Base-by-base conservation (phyloP, 2,329 filamentous ascomycete genomes). In the Aspergillus felis region DNA sequence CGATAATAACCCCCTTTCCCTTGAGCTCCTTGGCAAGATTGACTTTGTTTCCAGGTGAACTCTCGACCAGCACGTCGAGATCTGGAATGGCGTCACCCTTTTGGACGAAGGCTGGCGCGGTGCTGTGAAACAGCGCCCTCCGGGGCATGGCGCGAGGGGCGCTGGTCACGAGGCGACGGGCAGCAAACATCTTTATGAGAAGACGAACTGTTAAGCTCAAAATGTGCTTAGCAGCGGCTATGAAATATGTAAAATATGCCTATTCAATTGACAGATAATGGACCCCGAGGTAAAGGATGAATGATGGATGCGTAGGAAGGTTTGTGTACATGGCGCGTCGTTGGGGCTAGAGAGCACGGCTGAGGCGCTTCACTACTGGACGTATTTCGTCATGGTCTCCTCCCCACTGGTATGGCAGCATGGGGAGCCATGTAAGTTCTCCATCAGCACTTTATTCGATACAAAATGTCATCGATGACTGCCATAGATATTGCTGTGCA, bases 11-110 rank as follows among this genome's bases (percentile, higher is more conserved):
- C 57, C 90, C 91, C 70, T 91, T 89, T 62, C 84, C 86, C 61
- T 81, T 81, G 60, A 95, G 82, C 79, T 95, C 91, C 62, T 88
- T 83, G 66, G 89, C 85, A 58, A 97, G 82, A 77, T 91, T 93
- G 75, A 97, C 86, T 77, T 92, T 94, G 83, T 92, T 95, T 60
- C 90, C 91, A 0, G 93, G 93, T n/a, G 89, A 92, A 76, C 84
- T 83, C 78, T 97, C 90, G 63, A 87, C 87, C 66, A 96, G 83
- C 51, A 90, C 86, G 63, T 92, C 86, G 57, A 93, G 78, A 75
- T 86, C 78, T 48, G 93, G 94, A 55, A 97, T 81, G 64, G 82
- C 78, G 74, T 97, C 92, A 69, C 92, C 92, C 59, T 86, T 86
- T 68, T 89, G 84, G 72, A 97, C 89, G 54, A 76, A 74, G 28